Base-by-base conservation (phyloP, 2,329 filamentous ascomycete genomes). In the Pseudocercospora crystallina region DNA sequence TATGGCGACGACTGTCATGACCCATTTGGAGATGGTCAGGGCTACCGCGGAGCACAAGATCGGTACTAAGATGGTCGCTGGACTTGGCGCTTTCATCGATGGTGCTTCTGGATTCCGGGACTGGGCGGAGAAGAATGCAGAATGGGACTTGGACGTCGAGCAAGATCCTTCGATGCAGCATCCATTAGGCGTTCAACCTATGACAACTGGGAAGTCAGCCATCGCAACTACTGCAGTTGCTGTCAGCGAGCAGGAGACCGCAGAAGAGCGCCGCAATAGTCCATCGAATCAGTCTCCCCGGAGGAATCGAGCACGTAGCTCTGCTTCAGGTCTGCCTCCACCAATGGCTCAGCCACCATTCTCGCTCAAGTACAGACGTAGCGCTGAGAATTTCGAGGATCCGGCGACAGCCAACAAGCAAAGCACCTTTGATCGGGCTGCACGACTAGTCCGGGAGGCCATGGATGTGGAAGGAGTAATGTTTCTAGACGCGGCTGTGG, bases 1-100 rank as follows among this genome's bases (percentile, higher is more conserved):
- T 40, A 74, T 86, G 67, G 72, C 77, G 0, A 69, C 70, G 9
- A 79, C 82, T 2, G 73, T 84, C 8, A 83, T 84, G 72, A 77
- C 82, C 15, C 83, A 86, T 53, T 65, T 87, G 8, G 81, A 83
- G 67, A 59, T 59, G 58, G 56, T 59, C 15, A 45, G 58, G 33
- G 58, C 53, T 8, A 54, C 54, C 15, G 58, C 49, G 8, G 58
- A 59, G 49, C 79, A 76, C 58, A 76, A 72, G 60, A 76, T 74
- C 58, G 79, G 73, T 35, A 80, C 75, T 54, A 76, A 73, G 60
- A 83, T 78, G 69, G 77, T 77, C 35, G 73, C 77, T 12, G 79
- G 80, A 0, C 66, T 84, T 9, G 57, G 56, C 11, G 54, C 54
- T 14, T 59, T 61, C 44, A 59, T 59, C 17, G 56, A 61, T 36